Evolutionary conservation across 1,284 basidiomycete genomes (phyloP).

Genomic region (Moniliella sp.): DNA sequence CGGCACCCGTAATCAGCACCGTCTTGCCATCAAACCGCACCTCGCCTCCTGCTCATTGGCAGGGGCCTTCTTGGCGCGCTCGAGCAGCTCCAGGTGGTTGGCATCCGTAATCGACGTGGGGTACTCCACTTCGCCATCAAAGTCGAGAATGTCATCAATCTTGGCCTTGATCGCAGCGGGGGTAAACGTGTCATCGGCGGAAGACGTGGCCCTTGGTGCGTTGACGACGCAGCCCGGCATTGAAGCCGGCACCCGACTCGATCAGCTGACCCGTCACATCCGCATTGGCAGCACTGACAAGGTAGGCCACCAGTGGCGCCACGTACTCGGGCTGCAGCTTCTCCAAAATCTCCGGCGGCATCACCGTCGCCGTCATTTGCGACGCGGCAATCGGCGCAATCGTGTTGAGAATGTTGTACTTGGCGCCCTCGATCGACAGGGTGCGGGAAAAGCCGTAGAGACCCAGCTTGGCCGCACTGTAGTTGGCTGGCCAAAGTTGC

Average conservation of each 20-base stretch:
- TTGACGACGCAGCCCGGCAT: slow-evolving; percentile 82
- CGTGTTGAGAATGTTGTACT: slow-evolving; percentile 73
- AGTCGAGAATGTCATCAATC: slow-evolving; percentile 51
- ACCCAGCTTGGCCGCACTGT: slow-evolving; percentile 67
- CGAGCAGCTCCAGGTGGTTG: slow-evolving; percentile 43
- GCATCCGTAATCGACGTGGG: slow-evolving; percentile 49
- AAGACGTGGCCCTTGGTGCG: slow-evolving; percentile 63
- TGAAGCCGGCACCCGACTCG: slow-evolving; percentile 79
- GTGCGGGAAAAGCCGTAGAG: slow-evolving; percentile 55
- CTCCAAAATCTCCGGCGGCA: slow-evolving; percentile 88
- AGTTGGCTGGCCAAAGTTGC: slow-evolving; percentile 93
- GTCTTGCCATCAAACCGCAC: slow-evolving; percentile 74
- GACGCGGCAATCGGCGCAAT: slow-evolving; percentile 87
- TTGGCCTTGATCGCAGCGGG: slow-evolving; percentile 53
- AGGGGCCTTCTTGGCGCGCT: slow-evolving; percentile 47
- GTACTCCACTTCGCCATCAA: slow-evolving; percentile 49
- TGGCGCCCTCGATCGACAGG: slow-evolving; percentile 58
- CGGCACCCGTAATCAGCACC: slow-evolving; percentile 64
- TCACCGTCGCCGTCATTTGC: slow-evolving; percentile 75
- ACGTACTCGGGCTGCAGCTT: slow-evolving; percentile 82
- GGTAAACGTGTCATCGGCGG: slow-evolving; percentile 74
- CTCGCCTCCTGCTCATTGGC: slow-evolving; percentile 51
- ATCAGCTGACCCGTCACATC: slow-evolving; percentile 67
- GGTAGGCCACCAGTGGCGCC: slow-evolving; percentile 48
- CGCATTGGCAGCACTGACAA: slow-evolving; percentile 24